Evolutionary conservation across 345 rosid genomes (phyloP).

Genomic region (Eucalyptus erythrocorys): DNA sequence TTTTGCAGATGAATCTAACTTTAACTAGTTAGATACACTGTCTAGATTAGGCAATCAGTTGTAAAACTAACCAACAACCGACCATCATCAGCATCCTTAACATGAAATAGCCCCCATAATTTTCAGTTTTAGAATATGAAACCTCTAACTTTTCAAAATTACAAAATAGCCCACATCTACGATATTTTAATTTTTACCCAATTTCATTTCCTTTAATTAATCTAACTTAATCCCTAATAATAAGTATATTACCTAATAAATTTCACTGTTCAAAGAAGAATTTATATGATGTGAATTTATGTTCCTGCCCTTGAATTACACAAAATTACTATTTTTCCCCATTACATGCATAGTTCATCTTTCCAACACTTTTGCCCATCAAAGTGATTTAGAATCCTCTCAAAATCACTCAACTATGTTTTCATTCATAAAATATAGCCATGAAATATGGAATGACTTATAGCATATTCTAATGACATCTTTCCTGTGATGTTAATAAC

Average conservation of each 20-base stretch:
- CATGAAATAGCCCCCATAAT: not conserved
- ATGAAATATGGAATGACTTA: not conserved
- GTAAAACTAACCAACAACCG: not conserved
- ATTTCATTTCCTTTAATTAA: not conserved
- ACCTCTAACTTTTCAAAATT: not conserved
- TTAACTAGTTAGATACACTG: not conserved
- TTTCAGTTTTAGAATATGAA: not conserved
- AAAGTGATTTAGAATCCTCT: not conserved
- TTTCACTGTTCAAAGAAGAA: not conserved
- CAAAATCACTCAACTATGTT: not conserved
- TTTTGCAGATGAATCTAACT: not conserved
- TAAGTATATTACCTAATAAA: not conserved
- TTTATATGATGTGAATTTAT: not conserved
- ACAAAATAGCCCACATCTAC: not conserved
- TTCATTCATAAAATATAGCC: not conserved
- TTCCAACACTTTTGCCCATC: not conserved
- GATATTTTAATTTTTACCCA: fast-evolving
- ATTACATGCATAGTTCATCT: not conserved
- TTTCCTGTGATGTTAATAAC: not conserved
- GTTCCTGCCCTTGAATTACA: not conserved
- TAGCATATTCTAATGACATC: not conserved
- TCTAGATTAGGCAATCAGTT: not conserved
- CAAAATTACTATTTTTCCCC: not conserved
- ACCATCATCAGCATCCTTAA: not conserved
- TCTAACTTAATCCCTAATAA: not conserved